Conservation (phyloP, 2,329 filamentous ascomycete species). For the Sarocladium strictum region DNA sequence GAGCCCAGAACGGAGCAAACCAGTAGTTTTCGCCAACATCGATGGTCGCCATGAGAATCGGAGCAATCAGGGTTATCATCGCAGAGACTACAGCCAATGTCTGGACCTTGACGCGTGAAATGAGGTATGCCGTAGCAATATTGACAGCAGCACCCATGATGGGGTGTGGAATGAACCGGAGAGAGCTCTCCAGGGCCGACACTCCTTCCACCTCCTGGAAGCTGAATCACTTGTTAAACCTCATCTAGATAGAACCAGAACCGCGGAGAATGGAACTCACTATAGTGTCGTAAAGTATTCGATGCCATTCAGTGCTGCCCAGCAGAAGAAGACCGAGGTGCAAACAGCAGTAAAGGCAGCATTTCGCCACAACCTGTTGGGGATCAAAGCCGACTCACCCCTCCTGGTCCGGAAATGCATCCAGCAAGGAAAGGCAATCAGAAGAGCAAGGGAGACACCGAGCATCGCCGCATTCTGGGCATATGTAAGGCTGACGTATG, state of each 20-base stretch:
- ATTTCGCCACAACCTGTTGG: constrained; percentile 54
- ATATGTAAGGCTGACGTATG: constrained; percentile 30
- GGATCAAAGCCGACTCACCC: constrained; percentile 48
- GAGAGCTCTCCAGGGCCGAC: constrained; percentile 14
- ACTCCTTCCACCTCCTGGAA: constrained; percentile 29
- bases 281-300: constrained; percentile 43
- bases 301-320: constrained; percentile 39
- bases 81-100: constrained; percentile 32
- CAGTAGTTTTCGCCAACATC: constrained; percentile 43
- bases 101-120: constrained; percentile 31
- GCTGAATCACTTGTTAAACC: constrained; percentile 19
- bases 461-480: constrained; percentile 38
- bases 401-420: constrained; percentile 41
- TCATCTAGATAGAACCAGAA: not conserved
- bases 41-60: constrained; percentile 49
- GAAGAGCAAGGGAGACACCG: constrained; percentile 30
- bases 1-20: constrained; percentile 36
- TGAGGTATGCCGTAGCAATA: constrained; percentile 34
- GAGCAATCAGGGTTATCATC: constrained; percentile 37
- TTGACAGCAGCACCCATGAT: constrained; percentile 37
- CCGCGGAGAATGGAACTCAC: constrained; percentile 21
- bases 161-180: constrained; percentile 41
- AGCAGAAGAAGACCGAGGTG: constrained; percentile 39
- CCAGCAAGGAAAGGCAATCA: constrained; percentile 49
- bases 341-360: constrained; percentile 49